Evolutionary conservation across 257 asterid species (phyloP), one percentile per base, ranked within the genome.

Genomic region (Ocimum tenuiflorum): DNA sequence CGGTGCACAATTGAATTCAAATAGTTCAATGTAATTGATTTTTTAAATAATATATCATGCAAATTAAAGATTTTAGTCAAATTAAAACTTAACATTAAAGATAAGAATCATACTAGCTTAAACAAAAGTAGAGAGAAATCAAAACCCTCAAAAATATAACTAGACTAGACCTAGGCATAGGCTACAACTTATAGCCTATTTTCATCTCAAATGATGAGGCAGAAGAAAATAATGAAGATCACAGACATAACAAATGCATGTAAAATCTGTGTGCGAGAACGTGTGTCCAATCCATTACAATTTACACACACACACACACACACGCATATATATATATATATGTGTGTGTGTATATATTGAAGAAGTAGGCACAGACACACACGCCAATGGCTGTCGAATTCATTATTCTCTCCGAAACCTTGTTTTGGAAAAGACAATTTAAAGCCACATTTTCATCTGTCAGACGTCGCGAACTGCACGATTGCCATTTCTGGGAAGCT

Each of bases 301-400:
- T n/a, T n/a, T n/a, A n/a, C n/a, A n/a, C n/a, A n/a, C n/a, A n/a
- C n/a, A n/a, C n/a, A n/a, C n/a, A n/a, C n/a, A n/a, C 36, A 31
- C 36, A 31, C 7, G 6, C 36, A 0, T 7, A 31, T 7, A 31
- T 4, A 31, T 31, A 31, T 31, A 31, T 31, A 4, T n/a, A n/a
- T n/a, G n/a, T n/a, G n/a, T n/a, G n/a, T n/a, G n/a, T n/a, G n/a
- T n/a, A n/a, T n/a, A n/a, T n/a, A n/a, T n/a, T 23, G 54, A 52
- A 17, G 45, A 47, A 55, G 70, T 47, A 54, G 43, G 19, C 51
- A 62, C 48, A 73, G 41, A 67, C 53, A 73, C 70, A 52, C 64
- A 20, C 59, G 61, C 71, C 62, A 67, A 62, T 68, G 9, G 54
- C n/a, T n/a, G 68, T 38, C 45, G 52, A 19, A 54, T 64, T 64